phyloP scores from a whole-genome alignment of 805 yeast species.

The Hanseniaspora clermontiae region DNA sequence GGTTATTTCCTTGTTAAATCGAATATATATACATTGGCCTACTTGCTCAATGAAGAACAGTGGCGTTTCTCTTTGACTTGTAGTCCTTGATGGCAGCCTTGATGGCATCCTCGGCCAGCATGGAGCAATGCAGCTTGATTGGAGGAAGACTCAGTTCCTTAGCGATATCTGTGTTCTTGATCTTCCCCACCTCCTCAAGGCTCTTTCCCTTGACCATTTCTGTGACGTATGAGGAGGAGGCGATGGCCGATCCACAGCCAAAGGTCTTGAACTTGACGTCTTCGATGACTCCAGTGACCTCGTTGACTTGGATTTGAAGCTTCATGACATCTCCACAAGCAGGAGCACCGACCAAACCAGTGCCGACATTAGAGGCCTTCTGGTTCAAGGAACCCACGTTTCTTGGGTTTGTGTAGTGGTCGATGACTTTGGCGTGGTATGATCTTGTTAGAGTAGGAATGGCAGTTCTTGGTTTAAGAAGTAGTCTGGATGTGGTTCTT shows the following conservation, averaged over 20 bases:
- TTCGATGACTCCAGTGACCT: slow-evolving; percentile 76
- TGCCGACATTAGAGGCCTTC: slow-evolving; percentile 65
- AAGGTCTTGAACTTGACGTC: slow-evolving; percentile 97
- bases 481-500: background rate
- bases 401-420: slow-evolving; percentile 92
- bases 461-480: background rate
- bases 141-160: slow-evolving; percentile 92
- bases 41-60: background rate
- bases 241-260: slow-evolving; percentile 99
- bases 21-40: background rate
- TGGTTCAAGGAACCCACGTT: slow-evolving; percentile 91
- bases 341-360: slow-evolving; percentile 97
- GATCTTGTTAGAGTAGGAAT: slow-evolving; percentile 14
- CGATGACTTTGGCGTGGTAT: slow-evolving; percentile 90
- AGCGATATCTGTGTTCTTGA: slow-evolving; percentile 90
- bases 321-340: slow-evolving; percentile 99
- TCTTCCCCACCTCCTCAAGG: slow-evolving; percentile 80
- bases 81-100: slow-evolving; percentile 94
- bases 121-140: slow-evolving; percentile 91
- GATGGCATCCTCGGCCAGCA: slow-evolving; percentile 98
- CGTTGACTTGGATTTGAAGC: slow-evolving; percentile 86
- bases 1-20: background rate
- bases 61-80: slow-evolving; percentile 55
- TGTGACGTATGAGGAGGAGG: slow-evolving; percentile 88
- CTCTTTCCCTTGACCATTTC: slow-evolving; percentile 91